Conservation (phyloP, 106 monocot species). For the Dioscorea alata region DNA sequence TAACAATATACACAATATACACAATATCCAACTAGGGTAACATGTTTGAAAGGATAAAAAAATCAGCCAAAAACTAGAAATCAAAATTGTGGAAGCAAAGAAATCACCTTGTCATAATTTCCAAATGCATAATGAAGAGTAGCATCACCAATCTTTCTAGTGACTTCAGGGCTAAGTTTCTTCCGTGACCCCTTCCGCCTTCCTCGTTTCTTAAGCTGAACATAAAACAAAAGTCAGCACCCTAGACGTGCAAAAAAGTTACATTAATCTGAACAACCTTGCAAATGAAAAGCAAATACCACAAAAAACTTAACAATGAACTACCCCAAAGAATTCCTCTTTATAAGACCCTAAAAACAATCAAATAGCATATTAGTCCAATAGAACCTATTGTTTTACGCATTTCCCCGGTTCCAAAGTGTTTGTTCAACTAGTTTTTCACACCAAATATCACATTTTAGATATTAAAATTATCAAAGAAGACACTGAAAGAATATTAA, state of each 20-base stretch:
- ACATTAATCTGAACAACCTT: not conserved
- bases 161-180: constrained; percentile 67
- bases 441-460: not conserved
- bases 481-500: not conserved
- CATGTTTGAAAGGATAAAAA: no score
- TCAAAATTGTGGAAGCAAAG: not conserved
- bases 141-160: constrained; percentile 77
- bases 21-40: not conserved
- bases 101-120: constrained; percentile 49
- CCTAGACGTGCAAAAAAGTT: not conserved
- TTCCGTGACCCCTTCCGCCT: constrained; percentile 64
- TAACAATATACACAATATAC: no score
- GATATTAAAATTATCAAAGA: not conserved
- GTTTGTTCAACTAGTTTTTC: not conserved
- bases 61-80: not conserved
- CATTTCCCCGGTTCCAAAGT: not conserved
- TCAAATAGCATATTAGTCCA: no score
- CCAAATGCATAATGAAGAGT: constrained; percentile 77
- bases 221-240: not conserved
- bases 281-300: not conserved
- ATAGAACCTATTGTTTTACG: no score
- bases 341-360: no score
- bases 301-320: not conserved
- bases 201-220: constrained; percentile 74
- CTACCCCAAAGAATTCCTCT: no score